Evolutionary conservation across 208 protist species (phyloP).

Genomic region (Leishmania guyanensis): DNA sequence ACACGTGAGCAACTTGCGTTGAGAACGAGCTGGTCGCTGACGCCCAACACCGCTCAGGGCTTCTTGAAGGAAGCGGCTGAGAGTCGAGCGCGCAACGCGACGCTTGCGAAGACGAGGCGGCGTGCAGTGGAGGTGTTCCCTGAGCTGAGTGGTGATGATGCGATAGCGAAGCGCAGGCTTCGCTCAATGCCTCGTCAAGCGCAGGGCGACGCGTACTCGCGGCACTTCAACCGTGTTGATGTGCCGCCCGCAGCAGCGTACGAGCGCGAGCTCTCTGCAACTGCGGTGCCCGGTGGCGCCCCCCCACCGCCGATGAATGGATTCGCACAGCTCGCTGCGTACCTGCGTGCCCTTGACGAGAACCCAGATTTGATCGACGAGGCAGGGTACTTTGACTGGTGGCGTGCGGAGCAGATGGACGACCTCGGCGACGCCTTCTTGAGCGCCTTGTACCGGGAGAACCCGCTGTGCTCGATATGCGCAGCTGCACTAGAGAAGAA

Average conservation of each 20-base stretch:
- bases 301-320: too few relatives aligned
- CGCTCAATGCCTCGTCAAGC: too few relatives aligned
- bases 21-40: background rate
- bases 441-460: background rate
- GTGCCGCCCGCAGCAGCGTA: background rate
- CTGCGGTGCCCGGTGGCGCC: too few relatives aligned
- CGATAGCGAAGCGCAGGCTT: too few relatives aligned
- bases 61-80: background rate
- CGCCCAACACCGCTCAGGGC: slow-evolving; percentile 15
- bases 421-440: slow-evolving; percentile 17
- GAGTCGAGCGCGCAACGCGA: background rate
- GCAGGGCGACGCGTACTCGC: slow-evolving; percentile 8
- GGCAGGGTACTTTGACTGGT: slow-evolving; percentile 26
- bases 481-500: slow-evolving; percentile 21
- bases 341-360: too few relatives aligned
- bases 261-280: background rate
- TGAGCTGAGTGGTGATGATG: background rate
- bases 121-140: background rate
- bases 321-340: too few relatives aligned
- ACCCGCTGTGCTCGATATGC: slow-evolving; percentile 25
- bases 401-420: slow-evolving; percentile 15
- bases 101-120: background rate
- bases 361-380: slow-evolving; percentile 1
- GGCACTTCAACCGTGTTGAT: slow-evolving; percentile 4
- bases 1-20: background rate